A percentile compares a stretch with the other conserved stretches of the same genome.
phyloP scores from a whole-genome alignment of 441 rosid genomes.

The Adansonia grandidieri region DNA sequence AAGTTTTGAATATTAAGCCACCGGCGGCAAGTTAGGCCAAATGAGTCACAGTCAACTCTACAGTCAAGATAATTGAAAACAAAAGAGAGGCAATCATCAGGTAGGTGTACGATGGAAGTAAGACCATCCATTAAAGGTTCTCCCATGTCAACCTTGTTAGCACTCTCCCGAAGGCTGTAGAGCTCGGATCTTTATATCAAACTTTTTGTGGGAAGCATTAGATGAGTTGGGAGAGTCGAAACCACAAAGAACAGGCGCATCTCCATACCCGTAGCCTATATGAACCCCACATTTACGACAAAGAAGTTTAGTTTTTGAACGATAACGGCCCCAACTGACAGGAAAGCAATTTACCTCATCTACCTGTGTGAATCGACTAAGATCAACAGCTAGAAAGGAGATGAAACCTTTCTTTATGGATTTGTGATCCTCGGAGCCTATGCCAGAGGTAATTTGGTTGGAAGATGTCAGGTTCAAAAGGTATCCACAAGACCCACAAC shows the following conservation, averaged over 20 bases:
- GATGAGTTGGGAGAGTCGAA: conserved; percentile 53
- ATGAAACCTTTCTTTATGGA: conserved; percentile 55
- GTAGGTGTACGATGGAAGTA: conserved; percentile 52
- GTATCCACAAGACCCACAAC: conserved; percentile 70
- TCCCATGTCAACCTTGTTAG: conserved; percentile 47
- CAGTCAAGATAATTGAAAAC: conserved; percentile 54
- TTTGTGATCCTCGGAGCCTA: conserved; percentile 47
- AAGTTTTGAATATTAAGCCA: conserved; percentile 72
- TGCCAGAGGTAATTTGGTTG: conserved; percentile 43
- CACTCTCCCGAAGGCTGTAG: conserved; percentile 60
- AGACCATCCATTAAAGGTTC: conserved; percentile 35
- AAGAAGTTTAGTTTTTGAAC: conserved; percentile 59
- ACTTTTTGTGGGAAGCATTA: conserved; percentile 48
- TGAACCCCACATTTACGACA: conserved; percentile 70
- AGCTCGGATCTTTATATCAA: conserved; percentile 52
- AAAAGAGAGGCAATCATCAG: conserved; percentile 68
- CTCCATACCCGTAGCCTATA: conserved; percentile 64
- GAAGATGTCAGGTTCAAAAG: conserved; percentile 61
- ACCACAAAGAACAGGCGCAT: conserved; percentile 60
- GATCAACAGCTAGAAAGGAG: conserved; percentile 58
- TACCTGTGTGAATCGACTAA: conserved; percentile 69
- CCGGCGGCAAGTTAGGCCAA: conserved; percentile 70
- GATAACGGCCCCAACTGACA: conserved; percentile 47
- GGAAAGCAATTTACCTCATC: conserved; percentile 69
- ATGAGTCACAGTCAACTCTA: conserved; percentile 58